Conservation (phyloP, 2,329 filamentous ascomycete species). For the Diaporthe sp. region DNA sequence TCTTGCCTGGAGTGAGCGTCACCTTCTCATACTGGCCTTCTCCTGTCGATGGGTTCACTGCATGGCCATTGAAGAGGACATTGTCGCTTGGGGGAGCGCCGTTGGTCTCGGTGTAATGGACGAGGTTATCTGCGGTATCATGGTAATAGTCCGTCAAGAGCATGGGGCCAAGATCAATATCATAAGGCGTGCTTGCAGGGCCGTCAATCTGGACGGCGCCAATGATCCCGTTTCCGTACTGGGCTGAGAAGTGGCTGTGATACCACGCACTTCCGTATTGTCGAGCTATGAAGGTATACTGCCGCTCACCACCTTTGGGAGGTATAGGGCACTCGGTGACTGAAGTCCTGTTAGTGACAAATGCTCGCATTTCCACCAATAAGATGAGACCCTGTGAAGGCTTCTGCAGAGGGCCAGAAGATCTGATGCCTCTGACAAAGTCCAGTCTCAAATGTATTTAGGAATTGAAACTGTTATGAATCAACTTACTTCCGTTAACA, state of each 20-base stretch:
- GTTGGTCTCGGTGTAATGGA: slow-evolving; percentile 44
- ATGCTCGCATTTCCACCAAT: neutral
- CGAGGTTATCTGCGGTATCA: slow-evolving; percentile 48
- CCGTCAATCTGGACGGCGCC: slow-evolving; percentile 64
- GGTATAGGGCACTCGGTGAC: slow-evolving; percentile 59
- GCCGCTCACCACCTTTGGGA: slow-evolving; percentile 50
- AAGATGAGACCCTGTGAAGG: too few relatives aligned
- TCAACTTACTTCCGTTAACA: slow-evolving; percentile 51
- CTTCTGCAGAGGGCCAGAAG: neutral
- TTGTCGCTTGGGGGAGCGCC: slow-evolving; percentile 55
- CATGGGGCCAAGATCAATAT: slow-evolving; percentile 65
- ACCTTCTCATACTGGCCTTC: slow-evolving; percentile 52
- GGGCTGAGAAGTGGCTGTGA: slow-evolving; percentile 63
- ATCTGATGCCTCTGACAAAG: neutral
- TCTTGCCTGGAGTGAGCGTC: slow-evolving; percentile 59
- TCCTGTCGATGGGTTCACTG: slow-evolving; percentile 49
- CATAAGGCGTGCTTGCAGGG: slow-evolving; percentile 62
- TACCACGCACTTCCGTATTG: slow-evolving; percentile 59
- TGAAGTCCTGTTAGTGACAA: neutral
- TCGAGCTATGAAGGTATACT: slow-evolving; percentile 55
- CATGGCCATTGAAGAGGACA: slow-evolving; percentile 62
- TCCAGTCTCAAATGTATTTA: neutral
- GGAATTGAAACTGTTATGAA: neutral
- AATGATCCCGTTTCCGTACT: slow-evolving; percentile 63
- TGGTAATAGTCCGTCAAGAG: slow-evolving; percentile 68